Base-by-base conservation (phyloP, 2,329 filamentous ascomycete genomes). In the Fusarium sambucinum region DNA sequence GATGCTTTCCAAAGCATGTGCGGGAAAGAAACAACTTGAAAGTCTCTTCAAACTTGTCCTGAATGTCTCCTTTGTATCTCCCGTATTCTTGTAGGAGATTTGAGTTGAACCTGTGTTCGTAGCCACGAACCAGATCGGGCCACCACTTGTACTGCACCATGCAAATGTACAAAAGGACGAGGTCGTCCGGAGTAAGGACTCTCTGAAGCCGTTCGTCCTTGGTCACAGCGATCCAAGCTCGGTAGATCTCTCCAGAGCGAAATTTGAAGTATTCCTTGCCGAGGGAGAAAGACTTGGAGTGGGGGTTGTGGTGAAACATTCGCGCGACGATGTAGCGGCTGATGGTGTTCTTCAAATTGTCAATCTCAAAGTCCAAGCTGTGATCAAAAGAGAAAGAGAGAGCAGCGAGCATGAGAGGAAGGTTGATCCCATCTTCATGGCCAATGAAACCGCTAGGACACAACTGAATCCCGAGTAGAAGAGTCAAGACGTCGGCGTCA, bases 231-330 rank as follows among this genome's bases (percentile, higher is more conserved):
- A 40, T 10, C 70, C 73, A 76, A 3, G 70, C 48, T 4, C 63
- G 72, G 17, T 73, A 73, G 8, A 76, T 54, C 38, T 76, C 74
- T 29, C 70, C 66, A 3, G 73, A 73, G 9, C 72, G 67, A 33
- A 63, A 74, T 7, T 54, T 19, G 37, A 63, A 71, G 44, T 76
- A 69, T 11, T 38, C 37, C 3, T 53, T 9, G 16, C 62, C 54
- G 21, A 70, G 59, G 30, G 21, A 17, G 13, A 38, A 56, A 1
- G 21, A 8, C 0, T 17, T 21, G n/a, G 23, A 2, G 7, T 55
- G 67, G 3, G 73, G 73, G 40, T 75, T 71, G 47, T 60, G 61
- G 23, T 66, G 52, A 29, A 73, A 68, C 58, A 76, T 55, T n/a
- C 66, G 66, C 1, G 64, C 50, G 10, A 54, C 46, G 16, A 77